Percentiles rank a stretch among this genome's conserved stretches.
These are phyloP conservation scores for Lactarius sp. DNA, from an alignment of 768 basidiomycete species.

Conservation along the genomic window DNA sequence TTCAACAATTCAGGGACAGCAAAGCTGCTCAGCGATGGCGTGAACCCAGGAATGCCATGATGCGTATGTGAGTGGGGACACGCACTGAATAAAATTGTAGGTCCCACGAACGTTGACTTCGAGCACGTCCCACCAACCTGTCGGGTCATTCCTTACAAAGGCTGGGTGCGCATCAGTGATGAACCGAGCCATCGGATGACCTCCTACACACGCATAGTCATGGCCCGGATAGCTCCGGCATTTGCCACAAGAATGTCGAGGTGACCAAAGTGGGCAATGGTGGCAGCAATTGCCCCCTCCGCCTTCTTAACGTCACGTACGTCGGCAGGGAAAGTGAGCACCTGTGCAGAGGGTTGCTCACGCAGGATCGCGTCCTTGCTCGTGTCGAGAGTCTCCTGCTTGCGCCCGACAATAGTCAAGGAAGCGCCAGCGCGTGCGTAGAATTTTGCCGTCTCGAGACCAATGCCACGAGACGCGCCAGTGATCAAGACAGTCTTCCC, in stretches of 20 bases:
- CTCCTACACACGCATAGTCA: no score
- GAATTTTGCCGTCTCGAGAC: constrained; percentile 15
- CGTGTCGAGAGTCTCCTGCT: not conserved
- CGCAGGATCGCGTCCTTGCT: not conserved
- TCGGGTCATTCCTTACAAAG: constrained; percentile 7
- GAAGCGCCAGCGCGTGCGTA: constrained; percentile 25
- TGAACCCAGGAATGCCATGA: no score
- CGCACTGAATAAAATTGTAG: constrained; percentile 14
- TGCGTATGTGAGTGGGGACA: not conserved
- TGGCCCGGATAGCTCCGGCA: not conserved
- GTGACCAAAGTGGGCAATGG: not conserved
- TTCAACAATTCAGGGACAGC: constrained; percentile 13
- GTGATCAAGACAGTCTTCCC: constrained; percentile 27
- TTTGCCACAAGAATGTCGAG: not conserved
- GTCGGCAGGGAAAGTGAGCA: not conserved
- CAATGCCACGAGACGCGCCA: constrained; percentile 27
- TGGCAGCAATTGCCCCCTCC: not conserved
- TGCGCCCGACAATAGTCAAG: constrained; percentile 16
- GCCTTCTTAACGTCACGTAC: not conserved
- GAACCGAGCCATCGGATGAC: no score
- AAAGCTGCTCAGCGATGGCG: not conserved
- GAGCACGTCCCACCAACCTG: constrained; percentile 15
- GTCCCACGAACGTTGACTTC: constrained; percentile 20
- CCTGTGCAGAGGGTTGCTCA: not conserved
- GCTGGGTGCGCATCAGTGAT: not conserved